Percentiles rank a stretch among this genome's conserved stretches.
Conservation (phyloP, 2,329 filamentous ascomycete species). For the Triangularia setosa region DNA sequence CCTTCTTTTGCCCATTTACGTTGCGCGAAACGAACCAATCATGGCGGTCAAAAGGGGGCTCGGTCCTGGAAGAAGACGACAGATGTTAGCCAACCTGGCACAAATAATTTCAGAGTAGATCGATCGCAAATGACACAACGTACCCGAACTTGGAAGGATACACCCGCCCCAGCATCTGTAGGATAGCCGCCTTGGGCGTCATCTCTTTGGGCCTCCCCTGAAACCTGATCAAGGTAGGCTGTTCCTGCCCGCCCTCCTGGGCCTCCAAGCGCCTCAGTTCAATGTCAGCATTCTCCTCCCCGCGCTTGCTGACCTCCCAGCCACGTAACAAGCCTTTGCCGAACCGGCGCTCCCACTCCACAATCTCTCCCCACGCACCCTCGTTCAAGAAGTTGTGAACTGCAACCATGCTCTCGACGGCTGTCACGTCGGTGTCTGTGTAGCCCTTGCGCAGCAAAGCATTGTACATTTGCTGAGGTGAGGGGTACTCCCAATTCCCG, state of each 20-base stretch:
- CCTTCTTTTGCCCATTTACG: constrained; percentile 61
- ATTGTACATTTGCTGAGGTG: constrained; percentile 99
- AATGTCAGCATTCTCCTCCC: constrained; percentile 58
- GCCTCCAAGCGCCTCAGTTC: constrained; percentile 37
- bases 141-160: constrained; percentile 78
- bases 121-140: constrained; percentile 31
- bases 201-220: constrained; percentile 84
- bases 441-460: constrained; percentile 94
- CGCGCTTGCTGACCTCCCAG: constrained; percentile 69
- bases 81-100: background rate
- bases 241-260: constrained; percentile 46
- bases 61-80: constrained; percentile 48
- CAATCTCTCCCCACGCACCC: constrained; percentile 92
- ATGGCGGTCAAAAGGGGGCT: constrained; percentile 91
- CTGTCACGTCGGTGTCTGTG: constrained; percentile 86
- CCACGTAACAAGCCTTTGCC: constrained; percentile 66
- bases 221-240: constrained; percentile 78
- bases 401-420: constrained; percentile 93
- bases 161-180: constrained; percentile 73
- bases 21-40: constrained; percentile 90
- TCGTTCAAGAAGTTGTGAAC: constrained; percentile 99
- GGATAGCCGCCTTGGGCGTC: constrained; percentile 85
- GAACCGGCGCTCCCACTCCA: constrained; percentile 90
- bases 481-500: constrained; percentile 95
- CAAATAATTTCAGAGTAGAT: background rate